Evolutionary conservation across 768 basidiomycete genomes (phyloP).

Genomic region (Rhodotorula sphaerocarpa): DNA sequence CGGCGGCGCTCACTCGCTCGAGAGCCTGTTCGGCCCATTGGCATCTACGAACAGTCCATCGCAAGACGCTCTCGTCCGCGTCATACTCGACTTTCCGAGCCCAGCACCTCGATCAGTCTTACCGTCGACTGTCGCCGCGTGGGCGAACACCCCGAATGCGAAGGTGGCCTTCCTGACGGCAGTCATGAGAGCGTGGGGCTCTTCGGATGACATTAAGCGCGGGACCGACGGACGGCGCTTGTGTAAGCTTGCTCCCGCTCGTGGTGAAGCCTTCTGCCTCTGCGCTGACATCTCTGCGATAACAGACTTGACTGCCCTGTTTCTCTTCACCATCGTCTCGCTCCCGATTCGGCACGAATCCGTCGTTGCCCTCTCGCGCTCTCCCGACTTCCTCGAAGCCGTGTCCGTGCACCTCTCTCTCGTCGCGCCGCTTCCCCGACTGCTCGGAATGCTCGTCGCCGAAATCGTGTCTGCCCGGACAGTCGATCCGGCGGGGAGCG

Average conservation of each 20-base stretch:
- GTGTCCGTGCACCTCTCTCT: slow-evolving; percentile 71
- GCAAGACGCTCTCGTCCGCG: slow-evolving; percentile 50
- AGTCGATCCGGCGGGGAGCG: slow-evolving; percentile 44
- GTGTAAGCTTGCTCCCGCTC: not conserved
- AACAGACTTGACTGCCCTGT: slow-evolving; percentile 65
- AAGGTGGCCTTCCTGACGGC: slow-evolving; percentile 42
- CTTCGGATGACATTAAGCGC: slow-evolving; percentile 68
- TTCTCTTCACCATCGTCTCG: slow-evolving; percentile 60
- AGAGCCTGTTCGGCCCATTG: slow-evolving; percentile 52
- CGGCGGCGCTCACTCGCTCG: slow-evolving; percentile 51
- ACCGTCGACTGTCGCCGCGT: slow-evolving; percentile 33
- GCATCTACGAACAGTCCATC: slow-evolving; percentile 48
- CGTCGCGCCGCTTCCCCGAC: slow-evolving; percentile 63
- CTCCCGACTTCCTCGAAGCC: slow-evolving; percentile 54
- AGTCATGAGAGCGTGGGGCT: slow-evolving; percentile 60
- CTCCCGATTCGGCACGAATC: slow-evolving; percentile 52
- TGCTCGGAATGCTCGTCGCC: slow-evolving; percentile 85
- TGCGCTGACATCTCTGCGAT: not conserved
- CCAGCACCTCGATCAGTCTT: too few relatives aligned
- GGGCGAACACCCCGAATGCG: slow-evolving; percentile 45
- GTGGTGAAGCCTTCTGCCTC: not conserved
- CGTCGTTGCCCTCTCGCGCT: slow-evolving; percentile 40
- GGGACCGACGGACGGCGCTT: slow-evolving; percentile 66
- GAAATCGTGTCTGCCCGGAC: slow-evolving; percentile 52
- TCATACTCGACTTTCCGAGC: too few relatives aligned